Conservation (phyloP, 305 asterid genomes). For the Withania somnifera region DNA sequence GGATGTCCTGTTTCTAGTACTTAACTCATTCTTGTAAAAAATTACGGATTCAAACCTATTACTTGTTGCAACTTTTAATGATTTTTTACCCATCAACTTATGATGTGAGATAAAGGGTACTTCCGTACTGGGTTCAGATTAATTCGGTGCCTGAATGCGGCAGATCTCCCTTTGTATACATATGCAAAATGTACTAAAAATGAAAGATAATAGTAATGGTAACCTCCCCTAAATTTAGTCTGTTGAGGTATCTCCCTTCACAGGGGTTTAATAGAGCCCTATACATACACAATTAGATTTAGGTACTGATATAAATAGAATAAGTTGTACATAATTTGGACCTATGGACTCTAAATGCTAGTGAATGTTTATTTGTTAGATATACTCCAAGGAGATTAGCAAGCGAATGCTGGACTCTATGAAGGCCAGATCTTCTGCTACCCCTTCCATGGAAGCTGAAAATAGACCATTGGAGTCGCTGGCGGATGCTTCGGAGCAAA, state of each 20-base stretch:
- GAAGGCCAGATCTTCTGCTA: conserved; percentile 51
- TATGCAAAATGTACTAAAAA: neutral
- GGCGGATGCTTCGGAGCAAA: neutral
- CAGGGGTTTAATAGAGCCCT: neutral
- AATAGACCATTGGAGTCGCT: neutral
- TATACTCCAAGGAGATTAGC: conserved; percentile 78
- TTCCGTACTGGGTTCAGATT: too few relatives aligned
- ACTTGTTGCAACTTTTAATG: neutral
- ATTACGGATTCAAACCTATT: neutral
- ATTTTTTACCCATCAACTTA: neutral
- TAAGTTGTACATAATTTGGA: neutral
- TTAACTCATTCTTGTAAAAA: neutral
- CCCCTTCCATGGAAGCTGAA: neutral
- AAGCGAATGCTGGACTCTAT: conserved; percentile 62
- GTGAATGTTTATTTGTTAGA: neutral
- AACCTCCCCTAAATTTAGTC: neutral
- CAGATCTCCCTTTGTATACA: neutral
- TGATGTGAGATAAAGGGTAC: neutral
- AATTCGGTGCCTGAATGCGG: neutral
- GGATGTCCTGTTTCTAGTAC: neutral
- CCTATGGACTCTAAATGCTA: neutral
- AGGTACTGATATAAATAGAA: neutral
- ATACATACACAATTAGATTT: neutral
- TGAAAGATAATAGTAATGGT: neutral
- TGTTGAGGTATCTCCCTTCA: neutral